Conservation (phyloP, 2,329 filamentous ascomycete genomes). For the Monosporascus sp. region DNA sequence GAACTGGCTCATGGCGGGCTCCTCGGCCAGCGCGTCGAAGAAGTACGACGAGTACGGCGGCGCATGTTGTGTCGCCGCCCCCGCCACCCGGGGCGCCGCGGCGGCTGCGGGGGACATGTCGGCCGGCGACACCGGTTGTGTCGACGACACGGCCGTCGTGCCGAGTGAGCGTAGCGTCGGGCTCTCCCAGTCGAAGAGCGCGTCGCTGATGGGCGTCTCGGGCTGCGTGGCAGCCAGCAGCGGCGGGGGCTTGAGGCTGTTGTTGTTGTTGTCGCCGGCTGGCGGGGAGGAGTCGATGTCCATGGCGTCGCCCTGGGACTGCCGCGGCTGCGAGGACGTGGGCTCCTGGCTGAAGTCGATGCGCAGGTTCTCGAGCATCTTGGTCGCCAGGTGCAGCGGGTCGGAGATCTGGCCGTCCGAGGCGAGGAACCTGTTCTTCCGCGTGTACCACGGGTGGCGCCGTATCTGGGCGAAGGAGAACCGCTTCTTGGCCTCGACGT, state of each 20-base stretch:
- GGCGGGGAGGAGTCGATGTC: conserved; percentile 56
- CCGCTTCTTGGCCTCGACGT: conserved; percentile 65
- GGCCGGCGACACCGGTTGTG: conserved; percentile 39
- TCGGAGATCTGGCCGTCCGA: conserved; percentile 71
- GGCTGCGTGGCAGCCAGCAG: conserved; percentile 76
- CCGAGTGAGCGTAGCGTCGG: conserved; percentile 55
- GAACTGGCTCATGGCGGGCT: conserved; percentile 85
- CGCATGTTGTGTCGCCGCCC: no score
- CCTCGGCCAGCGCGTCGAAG: conserved; percentile 68
- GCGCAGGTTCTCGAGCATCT: conserved; percentile 85
- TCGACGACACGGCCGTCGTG: conserved; percentile 39
- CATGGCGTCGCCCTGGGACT: conserved; percentile 52
- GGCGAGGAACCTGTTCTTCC: conserved; percentile 71
- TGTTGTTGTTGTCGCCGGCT: conserved; percentile 32
- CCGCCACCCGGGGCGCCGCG: no score
- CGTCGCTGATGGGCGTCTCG: conserved; percentile 68
- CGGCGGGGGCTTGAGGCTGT: background rate
- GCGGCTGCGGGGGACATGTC: conserved; percentile 30
- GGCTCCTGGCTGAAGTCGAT: conserved; percentile 79
- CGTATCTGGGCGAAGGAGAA: conserved; percentile 86
- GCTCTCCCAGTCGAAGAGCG: conserved; percentile 83
- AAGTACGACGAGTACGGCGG: conserved; percentile 29
- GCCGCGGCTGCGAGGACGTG: conserved; percentile 32
- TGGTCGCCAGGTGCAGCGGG: conserved; percentile 80
- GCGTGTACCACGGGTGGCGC: conserved; percentile 91